phyloP scores from a whole-genome alignment of 257 asterid genomes.

The Penstemon barbatus region DNA sequence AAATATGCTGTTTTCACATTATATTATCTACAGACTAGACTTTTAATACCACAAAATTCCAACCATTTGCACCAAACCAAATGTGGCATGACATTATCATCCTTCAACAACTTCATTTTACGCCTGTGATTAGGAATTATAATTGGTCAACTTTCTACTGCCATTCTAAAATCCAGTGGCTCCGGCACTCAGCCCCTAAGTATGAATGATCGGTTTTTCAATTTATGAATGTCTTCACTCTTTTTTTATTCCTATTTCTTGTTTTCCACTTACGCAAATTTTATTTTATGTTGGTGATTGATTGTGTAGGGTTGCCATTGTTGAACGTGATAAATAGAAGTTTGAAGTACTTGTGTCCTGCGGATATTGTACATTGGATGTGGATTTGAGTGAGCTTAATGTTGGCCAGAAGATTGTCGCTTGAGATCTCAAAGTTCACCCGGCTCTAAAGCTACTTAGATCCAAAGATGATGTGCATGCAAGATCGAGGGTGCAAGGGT shows the following conservation, averaged over 20 bases:
- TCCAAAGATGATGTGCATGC: constrained; percentile 39
- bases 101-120: too few relatives aligned
- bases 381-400: constrained; percentile 85
- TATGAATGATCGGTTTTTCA: neutral
- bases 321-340: constrained; percentile 84
- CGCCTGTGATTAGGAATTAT: neutral
- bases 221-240: neutral
- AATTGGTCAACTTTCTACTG: neutral
- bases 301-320: constrained; percentile 64
- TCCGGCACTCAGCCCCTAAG: neutral
- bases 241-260: neutral
- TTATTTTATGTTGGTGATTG: neutral
- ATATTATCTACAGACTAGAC: neutral
- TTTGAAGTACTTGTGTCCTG: constrained; percentile 76
- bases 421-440: constrained; percentile 83
- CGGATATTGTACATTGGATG: constrained; percentile 85
- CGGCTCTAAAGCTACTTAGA: constrained; percentile 67
- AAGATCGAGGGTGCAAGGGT: constrained; percentile 51
- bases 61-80: too few relatives aligned
- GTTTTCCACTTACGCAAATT: neutral
- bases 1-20: too few relatives aligned
- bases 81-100: too few relatives aligned
- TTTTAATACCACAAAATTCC: neutral
- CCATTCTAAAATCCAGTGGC: neutral
- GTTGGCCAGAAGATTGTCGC: constrained; percentile 77